These are phyloP conservation scores for Chlorella sp. DNA, from an alignment of 139 green algal species.

Conservation along the genomic window DNA sequence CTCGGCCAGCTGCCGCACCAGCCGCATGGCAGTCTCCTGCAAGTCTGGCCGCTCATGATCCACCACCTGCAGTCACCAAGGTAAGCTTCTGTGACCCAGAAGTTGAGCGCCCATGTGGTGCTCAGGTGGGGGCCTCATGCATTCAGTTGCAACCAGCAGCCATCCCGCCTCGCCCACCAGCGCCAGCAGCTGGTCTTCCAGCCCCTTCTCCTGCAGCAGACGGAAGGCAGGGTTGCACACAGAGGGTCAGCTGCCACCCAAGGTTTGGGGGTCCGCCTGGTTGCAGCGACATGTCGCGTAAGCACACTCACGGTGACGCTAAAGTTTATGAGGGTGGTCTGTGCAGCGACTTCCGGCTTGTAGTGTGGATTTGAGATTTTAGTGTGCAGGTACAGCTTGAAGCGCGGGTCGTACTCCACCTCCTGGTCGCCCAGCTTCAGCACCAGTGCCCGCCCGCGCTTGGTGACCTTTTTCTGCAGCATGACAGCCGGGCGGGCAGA, in stretches of 20 bases:
- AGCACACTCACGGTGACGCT: slow-evolving; percentile 78
- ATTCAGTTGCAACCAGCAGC: too few relatives aligned
- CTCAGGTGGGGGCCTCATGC: too few relatives aligned
- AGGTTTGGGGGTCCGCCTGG: too few relatives aligned
- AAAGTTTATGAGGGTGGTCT: slow-evolving; percentile 94
- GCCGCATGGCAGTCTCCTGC: slow-evolving; percentile 65
- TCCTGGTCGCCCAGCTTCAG: slow-evolving; percentile 90
- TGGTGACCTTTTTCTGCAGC: slow-evolving; percentile 57
- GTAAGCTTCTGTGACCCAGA: too few relatives aligned
- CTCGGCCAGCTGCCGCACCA: slow-evolving; percentile 82
- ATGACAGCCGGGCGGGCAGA: too few relatives aligned
- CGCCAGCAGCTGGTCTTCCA: slow-evolving; percentile 94
- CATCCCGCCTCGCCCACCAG: slow-evolving; percentile 63
- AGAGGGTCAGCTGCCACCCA: too few relatives aligned
- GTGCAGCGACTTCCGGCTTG: slow-evolving; percentile 89
- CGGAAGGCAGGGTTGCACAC: too few relatives aligned
- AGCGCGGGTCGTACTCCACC: slow-evolving; percentile 75
- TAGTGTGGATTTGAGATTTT: slow-evolving; percentile 89
- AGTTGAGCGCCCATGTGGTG: too few relatives aligned
- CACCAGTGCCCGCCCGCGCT: slow-evolving; percentile 77
- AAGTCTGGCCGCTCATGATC: slow-evolving; percentile 90
- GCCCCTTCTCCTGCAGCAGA: slow-evolving; percentile 65
- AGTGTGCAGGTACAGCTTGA: slow-evolving; percentile 89
- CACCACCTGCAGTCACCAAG: slow-evolving; percentile 54
- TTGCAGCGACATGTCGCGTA: too few relatives aligned